Evolutionary conservation across 2,329 filamentous ascomycete species (phyloP), one percentile per base, ranked within the genome.

Genomic region (Aspergillus nomiae): DNA sequence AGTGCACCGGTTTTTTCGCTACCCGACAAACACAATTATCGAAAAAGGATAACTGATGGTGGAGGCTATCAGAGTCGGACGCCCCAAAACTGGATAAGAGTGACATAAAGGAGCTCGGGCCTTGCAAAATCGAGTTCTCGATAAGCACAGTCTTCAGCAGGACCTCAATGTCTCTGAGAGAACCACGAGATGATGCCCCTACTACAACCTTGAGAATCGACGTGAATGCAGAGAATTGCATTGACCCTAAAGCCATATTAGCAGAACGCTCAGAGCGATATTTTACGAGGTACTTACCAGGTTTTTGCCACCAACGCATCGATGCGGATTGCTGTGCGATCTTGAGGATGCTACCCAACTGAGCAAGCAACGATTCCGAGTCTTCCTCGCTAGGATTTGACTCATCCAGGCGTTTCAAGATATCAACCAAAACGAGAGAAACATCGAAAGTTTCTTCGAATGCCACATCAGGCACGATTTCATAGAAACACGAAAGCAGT

Each of bases 241-340:
- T 76, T 14, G 76, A 74, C 14, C 75, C 74, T 63, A 59, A 19
- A 60, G 5, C 30, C 24, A 53, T 12, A 54, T 70, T 58, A 67
- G 58, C 41, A 30, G 28, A n/a, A 38, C 19, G 4, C 14, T 14
- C 28, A 30, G 16, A 14, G 12, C 4, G 36, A 4, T 12, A n/a
- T 43, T 51, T 63, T 16, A 7, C 5, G 19, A 58, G 32, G 32
- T 62, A 65, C 76, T 69, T 74, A 80, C 84, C 86, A 64, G 85
- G 82, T 72, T 91, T 94, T 65, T 90, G 85, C 81, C 95, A 97
- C 94, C 94, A 98, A 65, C 90, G 88, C 89, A 97, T 95, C 7
- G 89, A 89, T 0, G 91, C 88, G 3, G 93, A 96, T 70, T 89
- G 87, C 65, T 88, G 87, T 4, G 94, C 92, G 73, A 97, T 91